Evolutionary conservation across 192 early-diverging fungal genomes (phyloP), one percentile per base, ranked within the genome.

Genomic region (Phlyctochytrium arcticum): DNA sequence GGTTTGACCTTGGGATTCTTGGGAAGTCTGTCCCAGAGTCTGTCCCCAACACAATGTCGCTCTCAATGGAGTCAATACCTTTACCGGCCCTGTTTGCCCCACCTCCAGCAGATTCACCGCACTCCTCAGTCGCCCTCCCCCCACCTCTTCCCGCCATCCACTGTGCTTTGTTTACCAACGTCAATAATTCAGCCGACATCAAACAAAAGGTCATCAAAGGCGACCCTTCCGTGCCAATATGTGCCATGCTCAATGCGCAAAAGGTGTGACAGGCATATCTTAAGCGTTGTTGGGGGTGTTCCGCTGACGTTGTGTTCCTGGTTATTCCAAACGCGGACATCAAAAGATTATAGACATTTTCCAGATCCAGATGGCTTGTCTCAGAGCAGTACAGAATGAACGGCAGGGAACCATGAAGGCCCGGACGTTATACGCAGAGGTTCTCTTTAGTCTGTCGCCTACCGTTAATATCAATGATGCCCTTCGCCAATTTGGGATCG

Each of bases 361-460:
- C 32, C 76, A 75, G 49, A 31, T 78, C 35, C 70, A 72, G 50
- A 29, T 69, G 32, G 73, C 73, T 3, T 56, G 48, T 33, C 35
- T 51, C 7, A 71, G 64, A 27, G 77, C 77, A 0, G 46, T 72
- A 23, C 50, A 75, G 29, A 36, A 35, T 21, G 67, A 76, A 35
- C 8, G 48, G 10, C 62, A 73, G 27, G 44, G 36, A 21, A 62
- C 31, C 1, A 72, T 78, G 73, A 53, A 57, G 12, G 75, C 77
- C 7, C 71, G 72, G 10, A 59, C 77, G 8, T 44, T 78, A 3
- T 63, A 64, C 42, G 65, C 73, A 6, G 77, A 78, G 54, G 50
- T 78, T 36, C 61, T 78, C 9, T 78, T 73, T 67, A 70, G 72
- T 35, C 56, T 78, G 2, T 76, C 71, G 23, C 77, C 77, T 6